phyloP scores from a whole-genome alignment of 2,329 filamentous ascomycete genomes.

The Amauroascus niger region DNA sequence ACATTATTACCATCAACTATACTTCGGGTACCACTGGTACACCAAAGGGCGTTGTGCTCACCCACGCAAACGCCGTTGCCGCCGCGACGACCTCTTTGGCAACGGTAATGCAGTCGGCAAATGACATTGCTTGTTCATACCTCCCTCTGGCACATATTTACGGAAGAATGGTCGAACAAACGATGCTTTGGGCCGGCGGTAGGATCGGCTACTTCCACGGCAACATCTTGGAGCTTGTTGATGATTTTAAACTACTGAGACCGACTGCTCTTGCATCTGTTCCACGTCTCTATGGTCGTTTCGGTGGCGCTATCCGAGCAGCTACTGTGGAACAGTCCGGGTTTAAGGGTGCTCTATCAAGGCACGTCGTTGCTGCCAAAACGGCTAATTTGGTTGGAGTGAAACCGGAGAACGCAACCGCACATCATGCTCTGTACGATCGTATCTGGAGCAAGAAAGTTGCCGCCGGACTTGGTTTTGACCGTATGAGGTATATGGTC shows the following conservation, averaged over 20 bases:
- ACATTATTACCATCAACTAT: slow-evolving; percentile 67
- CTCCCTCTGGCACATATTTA: slow-evolving; percentile 92
- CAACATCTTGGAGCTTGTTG: slow-evolving; percentile 72
- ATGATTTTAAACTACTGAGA: slow-evolving; percentile 79
- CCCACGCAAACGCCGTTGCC: slow-evolving; percentile 69
- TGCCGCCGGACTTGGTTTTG: slow-evolving; percentile 67
- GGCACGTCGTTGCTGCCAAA: slow-evolving; percentile 71
- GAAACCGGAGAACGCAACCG: slow-evolving; percentile 59
- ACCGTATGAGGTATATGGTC: slow-evolving; percentile 62
- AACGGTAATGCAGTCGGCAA: slow-evolving; percentile 42
- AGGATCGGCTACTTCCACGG: slow-evolving; percentile 89
- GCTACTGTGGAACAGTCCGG: slow-evolving; percentile 71
- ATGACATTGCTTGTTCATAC: slow-evolving; percentile 71
- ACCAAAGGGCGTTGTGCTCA: slow-evolving; percentile 59
- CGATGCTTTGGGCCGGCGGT: slow-evolving; percentile 59
- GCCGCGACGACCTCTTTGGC: slow-evolving; percentile 55
- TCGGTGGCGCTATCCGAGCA: slow-evolving; percentile 70
- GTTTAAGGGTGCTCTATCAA: slow-evolving; percentile 68
- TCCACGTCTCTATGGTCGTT: slow-evolving; percentile 82
- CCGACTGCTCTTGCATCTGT: slow-evolving; percentile 82
- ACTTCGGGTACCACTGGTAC: slow-evolving; percentile 56
- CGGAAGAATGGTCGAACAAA: slow-evolving; percentile 72
- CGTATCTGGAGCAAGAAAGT: slow-evolving; percentile 89
- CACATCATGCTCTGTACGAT: slow-evolving; percentile 41
- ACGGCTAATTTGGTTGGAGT: slow-evolving; percentile 64